A percentile compares a stretch with the other conserved stretches of the same genome.
phyloP scores from a whole-genome alignment of 495 filamentous ascomycete species.

The Cercophora scortea region DNA sequence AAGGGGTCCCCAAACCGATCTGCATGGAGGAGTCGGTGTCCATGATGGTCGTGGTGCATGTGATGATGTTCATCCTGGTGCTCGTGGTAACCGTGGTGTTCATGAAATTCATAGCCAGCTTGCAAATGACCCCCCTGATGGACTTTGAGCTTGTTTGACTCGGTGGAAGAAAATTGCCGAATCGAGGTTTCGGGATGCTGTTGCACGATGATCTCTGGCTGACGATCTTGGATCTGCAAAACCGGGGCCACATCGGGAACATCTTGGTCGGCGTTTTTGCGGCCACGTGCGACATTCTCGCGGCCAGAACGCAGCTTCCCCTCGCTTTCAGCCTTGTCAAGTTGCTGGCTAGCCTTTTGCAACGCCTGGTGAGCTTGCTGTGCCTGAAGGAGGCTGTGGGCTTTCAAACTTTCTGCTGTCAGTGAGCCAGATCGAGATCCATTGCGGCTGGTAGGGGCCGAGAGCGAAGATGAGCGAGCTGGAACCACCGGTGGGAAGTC shows the following conservation, averaged over 20 bases:
- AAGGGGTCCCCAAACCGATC: constrained; percentile 47
- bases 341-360: constrained; percentile 18
- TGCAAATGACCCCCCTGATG: neutral
- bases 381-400: constrained; percentile 41
- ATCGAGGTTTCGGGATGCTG: constrained; percentile 6
- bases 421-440: constrained; percentile 57
- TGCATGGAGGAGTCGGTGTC: constrained; percentile 29
- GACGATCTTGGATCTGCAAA: too few species aligned
- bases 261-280: neutral
- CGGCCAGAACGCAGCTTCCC: neutral
- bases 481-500: constrained; percentile 56
- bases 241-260: neutral
- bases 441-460: constrained; percentile 62
- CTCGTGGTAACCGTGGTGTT: constrained; percentile 9
- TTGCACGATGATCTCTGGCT: too few species aligned
- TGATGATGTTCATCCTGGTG: constrained; percentile 1
- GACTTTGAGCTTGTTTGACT: constrained; percentile 19
- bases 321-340: constrained; percentile 19
- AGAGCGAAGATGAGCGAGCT: constrained; percentile 56
- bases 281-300: neutral
- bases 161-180: constrained; percentile 22
- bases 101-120: neutral
- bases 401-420: constrained; percentile 57
- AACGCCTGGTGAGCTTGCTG: constrained; percentile 21
- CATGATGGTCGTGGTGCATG: neutral